Base-by-base conservation (phyloP, 2,329 filamentous ascomycete species). In the Trichoderma harzianum region DNA sequence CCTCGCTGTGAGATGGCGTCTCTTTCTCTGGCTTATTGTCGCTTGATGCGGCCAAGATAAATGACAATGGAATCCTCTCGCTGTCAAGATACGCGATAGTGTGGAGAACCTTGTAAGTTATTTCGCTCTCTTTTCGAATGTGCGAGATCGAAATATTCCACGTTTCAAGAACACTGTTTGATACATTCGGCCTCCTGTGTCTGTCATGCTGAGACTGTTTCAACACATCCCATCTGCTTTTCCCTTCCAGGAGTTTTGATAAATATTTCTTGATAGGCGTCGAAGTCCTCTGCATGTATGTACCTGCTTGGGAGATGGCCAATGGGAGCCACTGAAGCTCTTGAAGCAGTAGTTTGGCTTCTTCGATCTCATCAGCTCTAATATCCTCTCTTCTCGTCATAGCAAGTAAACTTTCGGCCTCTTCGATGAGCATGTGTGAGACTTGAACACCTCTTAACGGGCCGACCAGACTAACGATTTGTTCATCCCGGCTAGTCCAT, bases 71-170 rank as follows among this genome's bases (percentile, higher is more conserved):
- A n/a, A 47, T 47, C 0, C 11, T 47, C 1, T 47, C 3, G 18
- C 3, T 47, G 43, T 47, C 43, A 1, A 47, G 0, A 47, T 47
- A 51, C 7, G 43, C n/a, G 4, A 51, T 51, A 0, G n/a, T 51
- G 2, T 51, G 43, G 0, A 51, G 1, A 7, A 24, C 1, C 10
- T 1, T 51, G 1, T 51, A 51, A 21, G n/a, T 3, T 3, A 11
- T 21, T 0, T 1, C 0, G n/a, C n/a, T 51, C n/a, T 51, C n/a
- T 3, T 11, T 1, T 1, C n/a, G 0, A 51, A 51, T 51, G 5
- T 51, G n/a, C 1, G 3, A 0, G 0, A 51, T 51, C n/a, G 43
- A 51, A 0, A 51, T 51, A 7, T 51, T 21, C 43, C 43, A 51
- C 5, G 43, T 51, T 14, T 51, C 43, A 1, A 51, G n/a, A 2